Percentiles rank a stretch among this genome's conserved stretches.
phyloP scores from a whole-genome alignment of 1,284 basidiomycete genomes.

The Ceratobasidium sp. region DNA sequence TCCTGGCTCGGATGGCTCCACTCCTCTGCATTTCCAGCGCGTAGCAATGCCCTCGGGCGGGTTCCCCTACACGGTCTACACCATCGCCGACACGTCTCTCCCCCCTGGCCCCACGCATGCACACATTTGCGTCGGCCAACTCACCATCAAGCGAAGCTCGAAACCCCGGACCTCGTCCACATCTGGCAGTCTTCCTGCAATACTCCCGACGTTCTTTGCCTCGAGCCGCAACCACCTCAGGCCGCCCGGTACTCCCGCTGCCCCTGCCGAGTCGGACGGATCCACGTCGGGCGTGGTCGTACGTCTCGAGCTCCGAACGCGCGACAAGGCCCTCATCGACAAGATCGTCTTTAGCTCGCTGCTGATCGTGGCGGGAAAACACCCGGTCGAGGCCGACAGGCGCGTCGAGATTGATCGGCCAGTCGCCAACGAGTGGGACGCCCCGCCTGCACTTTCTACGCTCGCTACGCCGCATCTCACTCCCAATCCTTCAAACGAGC shows the following conservation, averaged over 20 bases:
- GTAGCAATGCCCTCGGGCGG: constrained; percentile 35
- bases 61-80: constrained; percentile 40
- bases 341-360: constrained; percentile 34
- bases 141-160: constrained; percentile 17
- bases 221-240: background rate
- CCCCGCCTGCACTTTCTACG: constrained; percentile 32
- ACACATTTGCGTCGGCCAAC: constrained; percentile 38
- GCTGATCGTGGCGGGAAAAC: constrained; percentile 21
- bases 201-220: constrained; percentile 13
- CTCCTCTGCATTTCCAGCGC: constrained; percentile 28
- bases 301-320: constrained; percentile 33
- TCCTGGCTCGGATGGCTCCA: background rate
- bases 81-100: constrained; percentile 27
- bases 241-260: background rate
- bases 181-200: background rate
- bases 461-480: constrained; percentile 38
- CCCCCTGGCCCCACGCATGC: constrained; percentile 34
- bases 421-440: constrained; percentile 33
- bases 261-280: background rate
- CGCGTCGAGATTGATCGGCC: constrained; percentile 33
- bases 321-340: constrained; percentile 39
- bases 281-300: background rate
- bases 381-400: constrained; percentile 35
- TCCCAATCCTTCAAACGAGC: constrained; percentile 16
- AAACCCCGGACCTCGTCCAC: background rate